A percentile compares a stretch with the other conserved stretches of the same genome.
phyloP scores from a whole-genome alignment of 139 green algal species.

The Spirogloea muscicola region DNA sequence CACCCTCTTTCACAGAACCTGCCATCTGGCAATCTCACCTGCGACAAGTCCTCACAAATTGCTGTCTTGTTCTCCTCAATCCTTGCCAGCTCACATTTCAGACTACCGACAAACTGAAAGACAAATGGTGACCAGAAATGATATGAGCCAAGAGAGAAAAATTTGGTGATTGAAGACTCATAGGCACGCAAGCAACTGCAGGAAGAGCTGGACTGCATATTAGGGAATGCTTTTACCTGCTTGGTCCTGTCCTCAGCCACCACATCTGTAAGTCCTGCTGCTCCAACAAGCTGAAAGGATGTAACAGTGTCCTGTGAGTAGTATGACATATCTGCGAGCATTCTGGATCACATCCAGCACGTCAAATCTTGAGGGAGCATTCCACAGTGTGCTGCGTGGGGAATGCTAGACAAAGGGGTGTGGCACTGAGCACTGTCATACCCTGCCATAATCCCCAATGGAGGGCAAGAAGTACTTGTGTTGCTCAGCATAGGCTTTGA shows the following conservation, averaged over 20 bases:
- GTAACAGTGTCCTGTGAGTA: too few species aligned
- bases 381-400: not conserved
- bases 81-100: conserved; percentile 54
- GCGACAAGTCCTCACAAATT: conserved; percentile 54
- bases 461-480: conserved; percentile 65
- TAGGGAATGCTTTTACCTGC: too few species aligned
- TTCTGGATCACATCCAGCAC: not conserved
- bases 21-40: too few species aligned
- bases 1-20: too few species aligned
- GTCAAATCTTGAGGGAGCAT: not conserved
- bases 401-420: not conserved
- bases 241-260: conserved; percentile 9
- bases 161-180: too few species aligned
- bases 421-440: conserved; percentile 9
- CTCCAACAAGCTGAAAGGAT: conserved; percentile 21
- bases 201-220: not conserved
- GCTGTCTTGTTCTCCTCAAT: conserved; percentile 32
- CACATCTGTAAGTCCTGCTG: conserved; percentile 17
- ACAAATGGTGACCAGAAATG: too few species aligned
- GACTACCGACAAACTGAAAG: conserved; percentile 44
- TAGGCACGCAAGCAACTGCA: not conserved
- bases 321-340: not conserved
- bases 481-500: conserved; percentile 66
- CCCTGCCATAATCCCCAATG: conserved; percentile 16
- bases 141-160: too few species aligned